These are phyloP conservation scores for Sclerotinia borealis DNA, from an alignment of 2,329 filamentous ascomycete genomes.

Conservation along the genomic window DNA sequence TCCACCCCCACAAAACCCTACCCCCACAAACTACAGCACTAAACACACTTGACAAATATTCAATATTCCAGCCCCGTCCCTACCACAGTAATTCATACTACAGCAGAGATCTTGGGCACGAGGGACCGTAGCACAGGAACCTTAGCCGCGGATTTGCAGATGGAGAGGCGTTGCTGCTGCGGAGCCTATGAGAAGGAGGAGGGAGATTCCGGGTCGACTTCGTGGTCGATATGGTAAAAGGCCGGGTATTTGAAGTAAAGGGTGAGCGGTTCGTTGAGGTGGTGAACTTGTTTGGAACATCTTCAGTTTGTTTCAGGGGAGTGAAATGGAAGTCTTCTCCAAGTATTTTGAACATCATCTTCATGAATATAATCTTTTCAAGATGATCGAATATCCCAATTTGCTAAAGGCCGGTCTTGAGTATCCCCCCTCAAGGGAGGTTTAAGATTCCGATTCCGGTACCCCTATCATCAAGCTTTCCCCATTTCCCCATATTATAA, in stretches of 20 bases:
- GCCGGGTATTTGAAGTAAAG: background rate
- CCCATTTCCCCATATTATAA: background rate
- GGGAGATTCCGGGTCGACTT: background rate
- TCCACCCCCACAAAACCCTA: slow-evolving; percentile 16
- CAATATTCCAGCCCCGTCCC: background rate
- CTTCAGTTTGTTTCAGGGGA: background rate
- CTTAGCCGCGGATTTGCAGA: background rate
- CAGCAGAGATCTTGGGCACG: slow-evolving; percentile 1
- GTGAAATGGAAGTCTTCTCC: background rate
- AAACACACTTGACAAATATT: too few species aligned
- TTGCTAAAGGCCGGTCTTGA: background rate
- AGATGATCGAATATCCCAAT: background rate
- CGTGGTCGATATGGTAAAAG: background rate
- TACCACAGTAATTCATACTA: slow-evolving; percentile 7
- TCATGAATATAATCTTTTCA: background rate
- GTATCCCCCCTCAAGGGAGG: background rate
- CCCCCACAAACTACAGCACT: too few species aligned
- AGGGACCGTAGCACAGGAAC: background rate
- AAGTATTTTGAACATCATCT: background rate
- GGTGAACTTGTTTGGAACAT: background rate
- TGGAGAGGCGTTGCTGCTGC: background rate
- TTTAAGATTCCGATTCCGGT: background rate
- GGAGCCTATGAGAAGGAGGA: background rate
- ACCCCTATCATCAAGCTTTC: background rate
- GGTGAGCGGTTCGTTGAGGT: background rate